Conservation (phyloP, 2,329 filamentous ascomycete species). For the Blumeriella jaapii region DNA sequence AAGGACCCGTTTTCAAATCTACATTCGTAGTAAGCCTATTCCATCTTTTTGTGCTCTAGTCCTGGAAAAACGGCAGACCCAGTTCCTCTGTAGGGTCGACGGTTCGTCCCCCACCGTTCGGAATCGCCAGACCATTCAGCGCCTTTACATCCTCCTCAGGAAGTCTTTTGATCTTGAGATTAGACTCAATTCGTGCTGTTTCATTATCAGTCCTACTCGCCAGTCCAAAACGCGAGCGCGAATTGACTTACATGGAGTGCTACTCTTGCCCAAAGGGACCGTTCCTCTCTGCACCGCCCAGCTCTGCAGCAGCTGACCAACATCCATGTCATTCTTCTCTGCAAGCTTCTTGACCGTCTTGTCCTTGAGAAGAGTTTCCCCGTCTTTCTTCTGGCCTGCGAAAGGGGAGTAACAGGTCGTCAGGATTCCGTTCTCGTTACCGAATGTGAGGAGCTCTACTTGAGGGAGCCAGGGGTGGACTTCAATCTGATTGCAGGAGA, state of each 20-base stretch:
- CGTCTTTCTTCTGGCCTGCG: conserved; percentile 48
- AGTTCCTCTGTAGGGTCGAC: conserved; percentile 49
- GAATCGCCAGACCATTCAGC: conserved; percentile 32
- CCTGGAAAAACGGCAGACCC: conserved; percentile 34
- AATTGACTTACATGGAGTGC: conserved; percentile 31
- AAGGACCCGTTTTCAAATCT: too few relatives aligned
- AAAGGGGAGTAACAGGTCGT: conserved; percentile 57
- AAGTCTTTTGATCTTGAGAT: conserved; percentile 20
- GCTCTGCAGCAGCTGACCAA: conserved; percentile 53
- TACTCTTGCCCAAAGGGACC: conserved; percentile 61
- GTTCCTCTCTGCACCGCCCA: conserved; percentile 57
- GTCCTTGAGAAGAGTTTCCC: conserved; percentile 38
- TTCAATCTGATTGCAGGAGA: conserved; percentile 30
- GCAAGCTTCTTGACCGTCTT: conserved; percentile 52
- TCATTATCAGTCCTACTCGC: background rate
- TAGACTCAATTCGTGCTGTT: conserved; percentile 34
- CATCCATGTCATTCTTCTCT: conserved; percentile 46
- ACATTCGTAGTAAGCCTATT: too few relatives aligned
- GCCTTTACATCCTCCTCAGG: conserved; percentile 18
- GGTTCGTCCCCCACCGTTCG: conserved; percentile 51
- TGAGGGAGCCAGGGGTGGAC: conserved; percentile 22
- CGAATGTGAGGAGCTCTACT: conserved; percentile 18
- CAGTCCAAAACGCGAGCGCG: background rate
- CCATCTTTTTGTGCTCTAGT: too few relatives aligned
- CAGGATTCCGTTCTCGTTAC: conserved; percentile 29